These are phyloP conservation scores for Calonectria multiphialidica DNA, from an alignment of 2,329 filamentous ascomycete species.

Conservation along the genomic window DNA sequence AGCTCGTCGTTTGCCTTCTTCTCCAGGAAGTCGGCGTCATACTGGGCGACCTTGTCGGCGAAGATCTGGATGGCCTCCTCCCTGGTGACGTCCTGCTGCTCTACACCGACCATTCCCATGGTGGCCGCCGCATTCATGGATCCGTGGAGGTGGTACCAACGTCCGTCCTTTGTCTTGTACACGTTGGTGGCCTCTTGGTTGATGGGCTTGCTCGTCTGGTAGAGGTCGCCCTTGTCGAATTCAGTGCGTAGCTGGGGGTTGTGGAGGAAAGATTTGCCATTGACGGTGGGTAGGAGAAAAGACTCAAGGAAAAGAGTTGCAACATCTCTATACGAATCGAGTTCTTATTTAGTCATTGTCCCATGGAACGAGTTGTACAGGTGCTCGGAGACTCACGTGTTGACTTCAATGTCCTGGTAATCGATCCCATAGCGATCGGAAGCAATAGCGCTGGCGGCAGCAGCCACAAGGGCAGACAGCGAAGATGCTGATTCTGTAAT, in stretches of 20 bases:
- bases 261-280: conserved; percentile 27
- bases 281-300: conserved; percentile 28
- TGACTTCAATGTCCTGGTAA: conserved; percentile 25
- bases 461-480: conserved; percentile 21
- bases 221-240: conserved; percentile 21
- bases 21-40: conserved; percentile 46
- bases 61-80: conserved; percentile 46
- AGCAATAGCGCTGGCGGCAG: conserved; percentile 22
- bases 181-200: conserved; percentile 49
- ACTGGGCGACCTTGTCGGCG: conserved; percentile 37
- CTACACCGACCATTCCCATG: conserved; percentile 48
- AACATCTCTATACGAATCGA: conserved; percentile 6
- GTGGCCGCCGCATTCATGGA: conserved; percentile 46
- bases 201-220: conserved; percentile 39
- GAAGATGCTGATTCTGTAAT: conserved; percentile 25
- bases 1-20: conserved; percentile 48
- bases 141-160: conserved; percentile 52
- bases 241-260: conserved; percentile 25
- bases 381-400: conserved; percentile 16
- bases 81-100: conserved; percentile 35
- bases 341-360: neutral
- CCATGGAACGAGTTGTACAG: neutral
- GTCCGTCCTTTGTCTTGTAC: conserved; percentile 49
- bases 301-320: conserved; percentile 36
- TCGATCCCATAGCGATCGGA: conserved; percentile 24